phyloP scores from a whole-genome alignment of 345 rosid genomes.

The Iberis pinnata region DNA sequence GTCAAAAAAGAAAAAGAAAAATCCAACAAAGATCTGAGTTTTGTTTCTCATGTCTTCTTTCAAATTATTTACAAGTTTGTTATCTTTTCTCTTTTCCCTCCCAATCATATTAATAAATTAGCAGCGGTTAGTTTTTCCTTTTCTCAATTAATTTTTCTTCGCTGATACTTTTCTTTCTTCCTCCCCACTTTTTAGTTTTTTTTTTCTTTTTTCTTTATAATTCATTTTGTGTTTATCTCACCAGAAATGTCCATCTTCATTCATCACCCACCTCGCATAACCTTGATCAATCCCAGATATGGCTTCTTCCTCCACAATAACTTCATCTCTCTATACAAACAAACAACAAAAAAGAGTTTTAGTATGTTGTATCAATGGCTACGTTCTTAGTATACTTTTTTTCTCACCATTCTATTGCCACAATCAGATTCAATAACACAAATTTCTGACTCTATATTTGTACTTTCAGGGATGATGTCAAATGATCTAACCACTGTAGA shows the following conservation, averaged over 20 bases:
- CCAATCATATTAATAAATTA: conserved; percentile 13
- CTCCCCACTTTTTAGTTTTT: neutral
- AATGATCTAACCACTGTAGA: conserved; percentile 38
- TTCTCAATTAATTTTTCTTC: conserved; percentile 18
- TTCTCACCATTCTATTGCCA: conserved; percentile 41
- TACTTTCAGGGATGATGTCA: conserved; percentile 42
- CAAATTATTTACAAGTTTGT: conserved; percentile 20
- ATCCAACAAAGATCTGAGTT: conserved; percentile 8
- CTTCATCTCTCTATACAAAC: conserved; percentile 38
- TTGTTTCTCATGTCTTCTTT: neutral
- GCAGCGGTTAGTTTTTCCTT: conserved; percentile 15
- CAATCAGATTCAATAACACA: conserved; percentile 44
- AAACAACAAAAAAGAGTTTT: conserved; percentile 1
- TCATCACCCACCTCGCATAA: conserved; percentile 59
- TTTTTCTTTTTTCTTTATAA: neutral
- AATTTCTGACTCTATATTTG: conserved; percentile 32
- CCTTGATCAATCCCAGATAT: conserved; percentile 37
- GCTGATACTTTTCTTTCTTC: conserved; percentile 15
- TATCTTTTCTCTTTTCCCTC: neutral
- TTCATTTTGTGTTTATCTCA: conserved; percentile 16
- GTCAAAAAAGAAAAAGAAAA: neutral
- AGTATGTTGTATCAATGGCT: neutral
- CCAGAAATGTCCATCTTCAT: conserved; percentile 42
- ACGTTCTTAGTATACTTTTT: neutral
- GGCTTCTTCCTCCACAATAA: conserved; percentile 14